Evolutionary conservation across 257 asterid species (phyloP), one percentile per base, ranked within the genome.

Genomic region (Catharanthus roseus): DNA sequence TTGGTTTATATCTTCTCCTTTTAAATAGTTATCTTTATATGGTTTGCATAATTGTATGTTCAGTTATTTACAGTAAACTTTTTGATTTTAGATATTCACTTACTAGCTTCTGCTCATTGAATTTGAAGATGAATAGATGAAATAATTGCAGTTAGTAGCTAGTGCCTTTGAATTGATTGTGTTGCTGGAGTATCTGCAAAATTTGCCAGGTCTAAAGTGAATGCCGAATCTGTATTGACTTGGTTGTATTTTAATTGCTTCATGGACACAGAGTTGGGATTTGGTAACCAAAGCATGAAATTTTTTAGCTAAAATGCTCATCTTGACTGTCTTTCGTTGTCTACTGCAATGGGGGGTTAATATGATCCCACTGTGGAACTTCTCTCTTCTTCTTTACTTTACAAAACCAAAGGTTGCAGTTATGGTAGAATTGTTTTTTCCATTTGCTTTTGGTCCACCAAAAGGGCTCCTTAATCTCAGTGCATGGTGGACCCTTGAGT

Each of bases 1-100:
- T 91, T 75, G 61, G 90, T 58, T 72, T 58, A 21, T 7, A 9
- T 21, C 63, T 60, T 38, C 31, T 53, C 57, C 29, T 10, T n/a
- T 34, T 1, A 44, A 10, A 29, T 18, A 19, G 13, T 15, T 33
- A 15, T 34, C 15, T 19, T 61, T 34, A 18, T 34, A 2, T 67
- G 42, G 71, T 50, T 26, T 45, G 57, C 15, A 44, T 39, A 39
- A 42, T 38, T 65, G 10, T 18, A 41, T 66, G 38, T 28, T 29
- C 65, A 57, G 38, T 28, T 57, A 33, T 66, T 42, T 66, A 28
- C 50, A 44, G 55, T 41, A 39, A 67, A 65, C 23, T n/a, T 39
- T 39, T 23, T 13, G 44, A 42, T 21, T 39, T 41, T 10, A 33
- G 38, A 23, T 41, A n/a, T 23, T 23, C 6, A 23, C 13, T 24